Evolutionary conservation across 2,329 filamentous ascomycete species (phyloP), one percentile per base, ranked within the genome.

Genomic region (Fusarium floridanum): DNA sequence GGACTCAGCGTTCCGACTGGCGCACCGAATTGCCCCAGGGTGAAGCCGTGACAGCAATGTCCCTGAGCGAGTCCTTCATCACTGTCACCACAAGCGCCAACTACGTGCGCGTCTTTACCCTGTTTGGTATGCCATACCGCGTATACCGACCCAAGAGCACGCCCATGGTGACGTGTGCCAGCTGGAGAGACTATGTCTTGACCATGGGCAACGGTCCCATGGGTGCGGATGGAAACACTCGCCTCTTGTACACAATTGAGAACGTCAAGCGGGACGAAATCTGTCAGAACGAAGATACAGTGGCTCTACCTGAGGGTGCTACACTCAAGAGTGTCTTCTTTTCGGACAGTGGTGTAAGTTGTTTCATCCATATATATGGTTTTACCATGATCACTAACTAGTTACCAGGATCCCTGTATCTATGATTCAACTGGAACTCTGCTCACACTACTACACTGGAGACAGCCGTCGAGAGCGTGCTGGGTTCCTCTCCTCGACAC

Each of bases 401-500:
- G 64, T 56, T 32, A 41, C 27, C 72, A 95, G 92, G 95, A 99
- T 78, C 97, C 97, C 8, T 98, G 95, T 82, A 95, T 98, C 68
- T 99, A 98, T 83, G 97, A 98, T 82, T 95, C 94, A 6, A 94
- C 94, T 2, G 97, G 97, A 45, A 95, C 96, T 1, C 87, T 99
- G 2, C 88, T 98, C 14, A 93, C 96, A 2, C 89, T 98, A 3
- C 88, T 97, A 53, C 95, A 98, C 83, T 99, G 97, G 97, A 92
- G 97, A 10, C 92, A 88, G 24, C 92, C 92, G 1, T 94, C 94
- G 5, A 93, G 97, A 79, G 97, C 95, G 11, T 92, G 90, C 68
- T 99, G 97, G 97, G 91, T 97, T 3, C 97, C 97, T 1, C 88
- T 99, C 4, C 90, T 99, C 4, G 96, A 99, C 83, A 99, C 97